phyloP scores from a whole-genome alignment of 345 rosid species.

The Schrenkiella parvula region DNA sequence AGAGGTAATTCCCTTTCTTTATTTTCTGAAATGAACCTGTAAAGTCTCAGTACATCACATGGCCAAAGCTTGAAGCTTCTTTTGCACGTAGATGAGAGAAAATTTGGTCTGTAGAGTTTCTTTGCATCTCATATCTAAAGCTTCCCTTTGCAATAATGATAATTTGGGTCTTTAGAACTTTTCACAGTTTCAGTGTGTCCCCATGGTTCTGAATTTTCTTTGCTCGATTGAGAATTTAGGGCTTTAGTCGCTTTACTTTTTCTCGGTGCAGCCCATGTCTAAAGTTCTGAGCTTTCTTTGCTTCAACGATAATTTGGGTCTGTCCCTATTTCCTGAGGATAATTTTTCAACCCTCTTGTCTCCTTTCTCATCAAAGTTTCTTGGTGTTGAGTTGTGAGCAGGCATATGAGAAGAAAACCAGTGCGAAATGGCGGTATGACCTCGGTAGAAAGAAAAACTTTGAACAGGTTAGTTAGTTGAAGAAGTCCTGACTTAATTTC shows the following conservation, averaged over 20 bases:
- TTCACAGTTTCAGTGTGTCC: background rate
- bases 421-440: slow-evolving; percentile 90
- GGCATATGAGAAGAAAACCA: slow-evolving; percentile 98
- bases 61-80: background rate
- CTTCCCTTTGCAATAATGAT: background rate
- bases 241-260: background rate
- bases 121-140: background rate
- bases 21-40: background rate
- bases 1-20: too few species aligned
- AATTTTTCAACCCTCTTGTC: background rate
- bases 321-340: background rate
- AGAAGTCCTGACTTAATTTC: background rate
- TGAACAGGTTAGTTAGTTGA: slow-evolving; percentile 59
- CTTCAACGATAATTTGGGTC: background rate
- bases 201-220: background rate
- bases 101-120: too few species aligned
- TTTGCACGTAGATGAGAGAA: too few species aligned
- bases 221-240: background rate
- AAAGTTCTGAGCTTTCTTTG: background rate
- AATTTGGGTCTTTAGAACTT: background rate
- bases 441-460: slow-evolving; percentile 87
- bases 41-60: background rate
- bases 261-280: background rate
- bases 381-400: slow-evolving; percentile 30
- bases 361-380: slow-evolving; percentile 1